Base-by-base conservation (phyloP, 805 yeast genomes). In the Komagataella pastoris region DNA sequence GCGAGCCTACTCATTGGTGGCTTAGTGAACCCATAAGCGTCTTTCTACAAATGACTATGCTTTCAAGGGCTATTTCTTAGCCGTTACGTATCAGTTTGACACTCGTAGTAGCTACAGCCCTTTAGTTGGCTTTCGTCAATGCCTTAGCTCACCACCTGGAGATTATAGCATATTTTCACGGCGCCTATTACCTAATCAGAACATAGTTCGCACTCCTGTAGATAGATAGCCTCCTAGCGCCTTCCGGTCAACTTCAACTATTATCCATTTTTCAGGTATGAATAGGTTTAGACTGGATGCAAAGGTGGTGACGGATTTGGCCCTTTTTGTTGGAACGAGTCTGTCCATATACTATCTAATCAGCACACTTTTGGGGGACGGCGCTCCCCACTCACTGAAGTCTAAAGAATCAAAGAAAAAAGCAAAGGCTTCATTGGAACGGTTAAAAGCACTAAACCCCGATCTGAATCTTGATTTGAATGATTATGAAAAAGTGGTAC, bases 401-500 rank as follows among this genome's bases (percentile, higher is more conserved):
- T 75, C 83, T 1, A 72, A 74, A 54, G 88, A 75, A 62, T 75
- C 79, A 54, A 80, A 78, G 75, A 81, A 72, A 61, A 79, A 73
- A 69, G 85, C 82, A 36, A 66, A 70, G 52, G 70, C 76, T 10
- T 76, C 83, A 7, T 64, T 83, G 52, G 77, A 81, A 54, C 78
- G 77, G 58, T 68, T 88, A 30, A 75, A 77, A 53, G 70, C 67
- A 17, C 63, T 74, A 8, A 79, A 83, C 57, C 96, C 97, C 0
- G 73, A 70, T 0, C 56, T 77, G 40, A 68, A 74, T 24, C 62
- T 83, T 7, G 75, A 72, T 7, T 71, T 87, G 46, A 83, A 80
- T 23, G 78, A 74, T 52, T 90, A 93, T 64, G 99, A 93, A 63
- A 77, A 79, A 55, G 71, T 79, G n/a, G 77, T 93, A 1, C 68